Base-by-base conservation (phyloP, 2,329 filamentous ascomycete genomes). In the Pezizomycotina sp. region DNA sequence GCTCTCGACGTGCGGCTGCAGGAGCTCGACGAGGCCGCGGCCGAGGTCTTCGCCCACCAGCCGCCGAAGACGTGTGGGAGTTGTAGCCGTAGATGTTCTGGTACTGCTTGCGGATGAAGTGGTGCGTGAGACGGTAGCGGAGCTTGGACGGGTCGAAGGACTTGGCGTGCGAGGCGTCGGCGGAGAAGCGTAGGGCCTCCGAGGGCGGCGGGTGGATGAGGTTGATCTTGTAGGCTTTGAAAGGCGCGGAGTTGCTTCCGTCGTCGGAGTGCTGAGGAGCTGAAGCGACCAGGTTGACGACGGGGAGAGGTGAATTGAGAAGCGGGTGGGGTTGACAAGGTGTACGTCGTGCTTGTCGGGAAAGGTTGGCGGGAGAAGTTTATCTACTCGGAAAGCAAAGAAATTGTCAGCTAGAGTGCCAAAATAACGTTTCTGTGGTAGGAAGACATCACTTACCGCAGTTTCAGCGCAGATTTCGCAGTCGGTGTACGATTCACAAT, bases 1-100 rank as follows among this genome's bases (percentile, higher is more conserved):
- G 24, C 40, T 31, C 10, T 44, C 32, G 7, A 37, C 36, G n/a
- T n/a, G n/a, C 5, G 41, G 41, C 15, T 44, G 36, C 5, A 44
- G 22, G 3, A 44, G 36, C 7, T 40, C 33, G 3, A 44, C 36
- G 6, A 44, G 19, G 15, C 41, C 41, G 3, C 31, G 41, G 2
- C 41, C 41, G 13, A 36, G 32, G 4, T 33, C 26, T 6, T 40
- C 21, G 1, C 26, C 26, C 34, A 32, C 41, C 41, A 44, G 12
- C 16, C 14, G 8, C 33, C 36, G n/a, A 44, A 15, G 27, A 12
- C n/a, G 41, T 44, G 10, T 40, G 39, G 15, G 25, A 27, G 18
- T 44, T 37, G 16, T 44, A 37, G 1, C 36, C 41, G 19, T 44
- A 44, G 19, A 44, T 39, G 29, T 40, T 44, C 19, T 37, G 41